A percentile compares a stretch with the other conserved stretches of the same genome.
Evolutionary conservation across 805 yeast species (phyloP).

Genomic region (Ogataea glucozyma): DNA sequence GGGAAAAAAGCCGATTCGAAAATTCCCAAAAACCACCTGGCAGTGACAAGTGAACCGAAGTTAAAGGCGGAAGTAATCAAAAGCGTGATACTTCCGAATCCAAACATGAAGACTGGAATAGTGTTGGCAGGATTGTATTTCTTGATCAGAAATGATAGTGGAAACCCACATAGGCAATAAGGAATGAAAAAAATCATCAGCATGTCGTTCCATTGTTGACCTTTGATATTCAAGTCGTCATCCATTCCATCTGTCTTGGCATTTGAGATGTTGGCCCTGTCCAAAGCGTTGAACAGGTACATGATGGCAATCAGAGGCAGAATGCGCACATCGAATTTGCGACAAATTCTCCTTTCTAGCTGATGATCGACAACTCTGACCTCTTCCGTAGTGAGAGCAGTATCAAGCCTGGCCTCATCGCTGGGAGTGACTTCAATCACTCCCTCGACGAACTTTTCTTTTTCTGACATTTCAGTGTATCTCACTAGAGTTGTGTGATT

Average conservation of each 20-base stretch:
- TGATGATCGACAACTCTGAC: too few species aligned
- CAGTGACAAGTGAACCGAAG: constrained; percentile 37
- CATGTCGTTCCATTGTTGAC: constrained; percentile 46
- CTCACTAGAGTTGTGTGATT: too few species aligned
- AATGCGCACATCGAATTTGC: constrained; percentile 45
- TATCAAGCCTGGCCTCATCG: background rate
- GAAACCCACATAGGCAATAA: constrained; percentile 46
- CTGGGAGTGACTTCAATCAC: background rate
- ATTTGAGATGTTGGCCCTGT: constrained; percentile 50
- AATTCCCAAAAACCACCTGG: constrained; percentile 41
- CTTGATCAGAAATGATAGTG: constrained; percentile 43
- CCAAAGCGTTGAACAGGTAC: constrained; percentile 50
- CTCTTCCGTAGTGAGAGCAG: background rate
- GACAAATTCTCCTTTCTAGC: constrained; percentile 35
- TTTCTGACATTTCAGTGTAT: background rate
- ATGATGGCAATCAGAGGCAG: constrained; percentile 46
- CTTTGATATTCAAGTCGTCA: constrained; percentile 41
- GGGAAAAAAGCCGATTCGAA: constrained; percentile 42
- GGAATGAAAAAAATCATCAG: constrained; percentile 48
- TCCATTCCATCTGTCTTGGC: constrained; percentile 51
- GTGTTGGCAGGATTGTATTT: constrained; percentile 45
- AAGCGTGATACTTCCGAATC: constrained; percentile 45
- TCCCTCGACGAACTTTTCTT: background rate
- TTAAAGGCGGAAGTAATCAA: constrained; percentile 41
- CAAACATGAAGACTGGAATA: constrained; percentile 45